Evolutionary conservation across 2,329 filamentous ascomycete genomes (phyloP), one percentile per base, ranked within the genome.

Genomic region (Fusarium oligoseptatum): DNA sequence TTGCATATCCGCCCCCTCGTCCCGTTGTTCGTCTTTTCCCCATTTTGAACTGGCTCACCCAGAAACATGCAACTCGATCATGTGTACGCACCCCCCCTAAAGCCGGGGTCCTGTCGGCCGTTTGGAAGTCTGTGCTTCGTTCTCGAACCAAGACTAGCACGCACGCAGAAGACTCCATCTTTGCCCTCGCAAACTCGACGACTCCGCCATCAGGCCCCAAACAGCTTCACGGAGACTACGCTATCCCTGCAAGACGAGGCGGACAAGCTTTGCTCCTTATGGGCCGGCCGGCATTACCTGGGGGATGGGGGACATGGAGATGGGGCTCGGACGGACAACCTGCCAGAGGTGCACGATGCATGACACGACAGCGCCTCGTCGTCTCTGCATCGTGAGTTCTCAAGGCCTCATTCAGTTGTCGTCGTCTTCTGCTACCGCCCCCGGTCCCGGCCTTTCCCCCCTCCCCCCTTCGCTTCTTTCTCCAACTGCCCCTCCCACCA

Each of bases 401-500:
- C 17, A 34, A 50, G 27, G 20, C 27, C 37, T 50, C 32, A 39
- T 20, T 61, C 48, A 22, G n/a, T 36, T 66, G 45, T 68, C 27
- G 14, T 48, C 52, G 17, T 56, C 57, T 22, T 69, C 61, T 62
- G 65, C 43, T 27, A 72, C 72, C 56, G 58, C 60, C 71, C 68
- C 67, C 34, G 50, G 71, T 24, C 24, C 24, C 24, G 24, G 24
- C 24, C 24, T 24, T 24, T 5, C 24, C 24, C 24, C 24, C 24
- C 24, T 60, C 65, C 50, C 58, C 58, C 34, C 43, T 71, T 57
- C 45, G 45, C 55, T 55, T 64, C 43, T 61, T 43, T 64, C 76
- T 66, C 75, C 66, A 72, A 64, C 50, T 66, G 60, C 75, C 68
- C 74, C 76, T 78, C 76, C 68, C 74, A 73, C 74, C 76, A 71